These are phyloP conservation scores for Pontederia crassipes DNA, from an alignment of 176 grass and related monocot species.

Conservation along the genomic window DNA sequence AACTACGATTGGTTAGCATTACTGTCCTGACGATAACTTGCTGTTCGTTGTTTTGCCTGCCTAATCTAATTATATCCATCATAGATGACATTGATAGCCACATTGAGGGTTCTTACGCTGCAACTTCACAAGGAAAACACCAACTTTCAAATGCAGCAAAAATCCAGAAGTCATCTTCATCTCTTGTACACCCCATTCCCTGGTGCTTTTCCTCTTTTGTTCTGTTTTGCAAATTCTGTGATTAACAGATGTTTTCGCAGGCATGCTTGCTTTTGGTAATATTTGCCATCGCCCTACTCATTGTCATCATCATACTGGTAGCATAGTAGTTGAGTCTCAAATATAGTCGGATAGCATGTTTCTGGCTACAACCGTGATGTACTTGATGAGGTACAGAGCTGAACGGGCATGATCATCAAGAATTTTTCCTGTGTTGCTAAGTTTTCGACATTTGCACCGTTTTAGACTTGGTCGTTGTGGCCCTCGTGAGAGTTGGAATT, in stretches of 20 bases:
- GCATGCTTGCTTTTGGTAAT: conserved; percentile 60
- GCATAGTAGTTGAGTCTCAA: conserved; percentile 6
- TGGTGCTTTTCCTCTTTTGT: background rate
- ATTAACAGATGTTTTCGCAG: conserved; percentile 22
- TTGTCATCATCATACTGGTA: conserved; percentile 53
- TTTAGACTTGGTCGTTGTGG: too few species aligned
- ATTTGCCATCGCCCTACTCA: conserved; percentile 45
- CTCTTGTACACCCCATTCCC: conserved; percentile 31
- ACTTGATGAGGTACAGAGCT: too few species aligned
- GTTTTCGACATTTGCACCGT: too few species aligned
- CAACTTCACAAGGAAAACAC: conserved; percentile 51
- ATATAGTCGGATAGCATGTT: too few species aligned
- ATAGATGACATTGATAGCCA: conserved; percentile 78
- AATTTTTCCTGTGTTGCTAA: too few species aligned
- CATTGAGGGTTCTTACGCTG: conserved; percentile 59
- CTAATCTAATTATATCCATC: conserved; percentile 13
- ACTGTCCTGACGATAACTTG: conserved; percentile 1
- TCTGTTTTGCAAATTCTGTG: background rate
- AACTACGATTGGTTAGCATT: conserved; percentile 47
- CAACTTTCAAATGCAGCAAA: conserved; percentile 59
- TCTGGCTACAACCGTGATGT: too few species aligned
- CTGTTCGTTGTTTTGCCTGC: conserved; percentile 5
- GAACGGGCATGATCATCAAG: too few species aligned
- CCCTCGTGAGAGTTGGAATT: too few species aligned
- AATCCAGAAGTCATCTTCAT: conserved; percentile 84